A percentile compares a stretch with the other conserved stretches of the same genome.
These are phyloP conservation scores for Infundibulicybe gibba DNA, from an alignment of 768 basidiomycete species.

Conservation along the genomic window DNA sequence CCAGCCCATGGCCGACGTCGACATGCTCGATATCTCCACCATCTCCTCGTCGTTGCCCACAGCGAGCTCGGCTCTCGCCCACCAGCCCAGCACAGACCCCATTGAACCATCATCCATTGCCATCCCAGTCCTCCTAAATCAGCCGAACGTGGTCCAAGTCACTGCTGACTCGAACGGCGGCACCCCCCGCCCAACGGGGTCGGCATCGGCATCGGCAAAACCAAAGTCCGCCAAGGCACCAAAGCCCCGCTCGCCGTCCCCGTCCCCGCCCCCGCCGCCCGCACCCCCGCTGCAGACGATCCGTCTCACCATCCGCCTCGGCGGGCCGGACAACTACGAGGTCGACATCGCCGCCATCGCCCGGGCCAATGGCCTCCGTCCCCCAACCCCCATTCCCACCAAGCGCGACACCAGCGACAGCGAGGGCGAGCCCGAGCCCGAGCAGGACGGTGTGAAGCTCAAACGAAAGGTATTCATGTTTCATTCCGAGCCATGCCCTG, in stretches of 20 bases:
- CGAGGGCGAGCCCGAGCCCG: slow-evolving; percentile 43
- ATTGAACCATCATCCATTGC: too few species aligned
- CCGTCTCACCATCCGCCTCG: slow-evolving; percentile 56
- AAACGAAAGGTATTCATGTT: slow-evolving; percentile 23
- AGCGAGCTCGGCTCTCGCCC: too few species aligned
- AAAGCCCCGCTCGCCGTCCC: slow-evolving; percentile 18
- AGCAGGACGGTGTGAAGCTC: slow-evolving; percentile 12
- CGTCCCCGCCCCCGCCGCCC: slow-evolving; percentile 40
- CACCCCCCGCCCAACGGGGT: slow-evolving; percentile 11
- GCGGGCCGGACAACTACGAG: slow-evolving; percentile 63
- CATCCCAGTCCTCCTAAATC: too few species aligned
- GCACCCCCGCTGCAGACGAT: slow-evolving; percentile 51
- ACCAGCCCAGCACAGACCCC: too few species aligned
- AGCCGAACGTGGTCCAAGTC: too few species aligned
- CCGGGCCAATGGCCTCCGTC: slow-evolving; percentile 54
- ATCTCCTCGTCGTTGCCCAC: too few species aligned
- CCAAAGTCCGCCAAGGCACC: slow-evolving; percentile 45
- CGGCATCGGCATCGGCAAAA: slow-evolving; percentile 31
- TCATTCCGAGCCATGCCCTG: background rate
- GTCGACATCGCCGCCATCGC: slow-evolving; percentile 52
- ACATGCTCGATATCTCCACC: too few species aligned
- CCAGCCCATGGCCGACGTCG: too few species aligned
- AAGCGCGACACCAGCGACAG: slow-evolving; percentile 46
- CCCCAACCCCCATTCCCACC: slow-evolving; percentile 39
- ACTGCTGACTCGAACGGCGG: background rate